phyloP scores from a whole-genome alignment of 768 basidiomycete species.

The Tephrocybe rancida region DNA sequence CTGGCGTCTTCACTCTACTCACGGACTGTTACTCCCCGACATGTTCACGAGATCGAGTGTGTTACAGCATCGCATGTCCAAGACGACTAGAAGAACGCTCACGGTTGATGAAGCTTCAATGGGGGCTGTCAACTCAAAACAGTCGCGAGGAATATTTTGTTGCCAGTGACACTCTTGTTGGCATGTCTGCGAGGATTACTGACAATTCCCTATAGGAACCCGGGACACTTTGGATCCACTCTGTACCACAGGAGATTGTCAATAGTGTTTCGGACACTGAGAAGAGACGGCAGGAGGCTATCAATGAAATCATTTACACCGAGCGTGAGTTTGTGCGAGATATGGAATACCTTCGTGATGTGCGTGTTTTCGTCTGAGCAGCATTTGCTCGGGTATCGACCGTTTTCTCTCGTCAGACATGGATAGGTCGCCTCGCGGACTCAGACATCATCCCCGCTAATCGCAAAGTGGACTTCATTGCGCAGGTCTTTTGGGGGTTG shows the following conservation, averaged over 20 bases:
- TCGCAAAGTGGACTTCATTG: slow-evolving; percentile 81
- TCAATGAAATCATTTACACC: slow-evolving; percentile 94
- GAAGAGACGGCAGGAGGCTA: slow-evolving; percentile 96
- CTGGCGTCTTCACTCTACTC: slow-evolving; percentile 94
- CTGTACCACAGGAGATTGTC: slow-evolving; percentile 91
- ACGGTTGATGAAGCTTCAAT: slow-evolving; percentile 89
- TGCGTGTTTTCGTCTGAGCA: slow-evolving; percentile 37
- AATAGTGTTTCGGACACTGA: slow-evolving; percentile 91
- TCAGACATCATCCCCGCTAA: slow-evolving; percentile 73
- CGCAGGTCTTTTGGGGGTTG: slow-evolving; percentile 98
- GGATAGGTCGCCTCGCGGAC: slow-evolving; percentile 86
- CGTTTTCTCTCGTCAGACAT: slow-evolving; percentile 51
- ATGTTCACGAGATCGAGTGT: slow-evolving; percentile 90
- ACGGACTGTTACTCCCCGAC: slow-evolving; percentile 99
- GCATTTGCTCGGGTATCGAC: slow-evolving; percentile 2
- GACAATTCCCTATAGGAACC: slow-evolving; percentile 30
- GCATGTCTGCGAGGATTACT: slow-evolving; percentile 1
- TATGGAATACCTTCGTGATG: slow-evolving; percentile 96
- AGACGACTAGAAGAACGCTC: slow-evolving; percentile 93
- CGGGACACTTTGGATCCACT: slow-evolving; percentile 95
- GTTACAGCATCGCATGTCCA: slow-evolving; percentile 97
- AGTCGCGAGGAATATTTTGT: slow-evolving; percentile 79
- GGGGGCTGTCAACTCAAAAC: slow-evolving; percentile 83
- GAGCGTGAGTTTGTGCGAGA: slow-evolving; percentile 98
- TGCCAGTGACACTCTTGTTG: slow-evolving; percentile 47